Percentiles rank a stretch among this genome's conserved stretches.
Evolutionary conservation across 495 filamentous ascomycete genomes (phyloP).

Genomic region (Stereocaulon alpinum): DNA sequence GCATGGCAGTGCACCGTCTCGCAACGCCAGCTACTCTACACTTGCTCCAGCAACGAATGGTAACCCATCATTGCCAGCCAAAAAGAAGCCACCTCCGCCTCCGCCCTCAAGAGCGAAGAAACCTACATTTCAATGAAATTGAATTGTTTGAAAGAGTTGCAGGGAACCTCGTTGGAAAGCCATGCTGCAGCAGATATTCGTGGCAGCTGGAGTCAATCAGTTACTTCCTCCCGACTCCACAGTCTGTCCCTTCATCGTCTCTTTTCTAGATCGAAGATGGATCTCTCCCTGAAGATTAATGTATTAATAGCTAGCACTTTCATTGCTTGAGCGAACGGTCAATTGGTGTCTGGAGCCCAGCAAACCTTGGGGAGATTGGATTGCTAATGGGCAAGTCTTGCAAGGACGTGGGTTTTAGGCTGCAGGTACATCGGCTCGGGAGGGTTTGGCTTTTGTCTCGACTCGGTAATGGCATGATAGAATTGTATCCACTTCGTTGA

Average conservation of each 20-base stretch:
- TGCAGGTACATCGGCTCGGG: not conserved
- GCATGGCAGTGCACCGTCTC: slow-evolving; percentile 47
- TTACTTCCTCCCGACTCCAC: not conserved
- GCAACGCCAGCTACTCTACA: slow-evolving; percentile 42
- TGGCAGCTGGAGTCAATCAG: not conserved
- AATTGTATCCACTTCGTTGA: not conserved
- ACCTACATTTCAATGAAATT: slow-evolving; percentile 46
- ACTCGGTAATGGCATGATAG: not conserved
- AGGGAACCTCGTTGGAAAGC: not conserved
- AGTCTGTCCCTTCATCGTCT: not conserved
- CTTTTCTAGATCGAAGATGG: not conserved
- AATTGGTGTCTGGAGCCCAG: not conserved
- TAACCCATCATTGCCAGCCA: slow-evolving; percentile 22
- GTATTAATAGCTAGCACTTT: not conserved
- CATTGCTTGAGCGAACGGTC: not conserved
- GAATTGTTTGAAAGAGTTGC: not conserved
- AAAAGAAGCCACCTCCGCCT: slow-evolving; percentile 71
- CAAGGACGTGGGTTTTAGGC: no score
- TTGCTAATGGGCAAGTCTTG: not conserved
- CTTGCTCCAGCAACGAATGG: slow-evolving; percentile 30
- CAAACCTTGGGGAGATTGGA: not conserved
- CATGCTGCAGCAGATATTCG: not conserved
- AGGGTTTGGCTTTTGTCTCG: not conserved
- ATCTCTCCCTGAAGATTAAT: not conserved
- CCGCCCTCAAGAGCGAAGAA: slow-evolving; percentile 75